Base-by-base conservation (phyloP, 768 basidiomycete species). In the Leccinum broughii region DNA sequence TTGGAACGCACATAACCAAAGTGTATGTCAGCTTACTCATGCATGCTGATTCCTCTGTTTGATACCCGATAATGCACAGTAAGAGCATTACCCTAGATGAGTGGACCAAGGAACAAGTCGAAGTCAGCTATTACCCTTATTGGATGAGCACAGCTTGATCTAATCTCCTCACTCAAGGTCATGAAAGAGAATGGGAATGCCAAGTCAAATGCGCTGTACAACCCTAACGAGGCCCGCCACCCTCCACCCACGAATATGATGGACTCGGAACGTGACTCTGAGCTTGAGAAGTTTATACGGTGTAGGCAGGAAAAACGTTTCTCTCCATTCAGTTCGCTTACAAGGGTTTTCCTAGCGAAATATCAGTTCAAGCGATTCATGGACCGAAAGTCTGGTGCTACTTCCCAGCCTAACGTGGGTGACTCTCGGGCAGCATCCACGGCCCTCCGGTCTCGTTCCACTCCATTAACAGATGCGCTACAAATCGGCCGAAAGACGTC, bases 1-100 rank as follows among this genome's bases (percentile, higher is more conserved):
- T 98, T 60, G 95, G 95, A 2, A 95, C 93, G 5, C 95, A 98
- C 72, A 81, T 94, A 64, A 86, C 90, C 0, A 95, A 97, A 85
- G 92, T 98, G 93, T 95, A 80, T 71, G 85, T 80, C 32, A 54
- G 8, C 37, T 59, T 30, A n/a, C 60, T 52, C 52, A 37, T 17
- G 17, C 50, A 28, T n/a, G 37, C 28, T 8, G 37, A 10, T 50
- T 56, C 55, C 39, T 35, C 13, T 15, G 54, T n/a, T 48, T 37
- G 57, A 58, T 56, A 28, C 15, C 49, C 41, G 51, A 68, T 58
- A 50, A 51, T 59, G 51, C 17, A 20, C 26, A 96, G 94, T 62
- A 97, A 96, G 81, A 95, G 93, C 69, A 66, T 97, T 41, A 93
- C 91, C 1, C 77, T 96, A 74, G 95, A 95, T 70, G 79, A 85